A percentile compares a stretch with the other conserved stretches of the same genome.
Conservation (phyloP, 78 protist genomes). For the Dictyostelium citrinum region DNA sequence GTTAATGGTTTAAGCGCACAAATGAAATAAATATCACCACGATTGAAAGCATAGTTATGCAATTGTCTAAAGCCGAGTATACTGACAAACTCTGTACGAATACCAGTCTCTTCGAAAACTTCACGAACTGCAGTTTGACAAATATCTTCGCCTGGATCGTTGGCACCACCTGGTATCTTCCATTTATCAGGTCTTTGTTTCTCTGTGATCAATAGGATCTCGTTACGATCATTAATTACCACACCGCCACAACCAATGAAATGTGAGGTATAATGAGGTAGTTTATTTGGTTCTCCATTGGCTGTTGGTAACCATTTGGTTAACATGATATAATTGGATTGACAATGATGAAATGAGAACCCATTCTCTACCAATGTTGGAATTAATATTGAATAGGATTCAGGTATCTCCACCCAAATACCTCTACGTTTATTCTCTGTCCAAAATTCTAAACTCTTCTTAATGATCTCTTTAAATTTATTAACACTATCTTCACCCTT, state of each 20-base stretch:
- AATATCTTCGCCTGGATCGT: conserved; percentile 81
- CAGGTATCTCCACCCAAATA: conserved; percentile 66
- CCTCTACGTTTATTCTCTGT: conserved; percentile 72
- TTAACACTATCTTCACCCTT: not conserved
- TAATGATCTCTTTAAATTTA: not conserved
- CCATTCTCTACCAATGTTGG: conserved; percentile 16
- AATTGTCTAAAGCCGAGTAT: conserved; percentile 69
- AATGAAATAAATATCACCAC: conserved; percentile 59
- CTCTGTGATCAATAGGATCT: conserved; percentile 72
- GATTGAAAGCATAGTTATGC: conserved; percentile 63
- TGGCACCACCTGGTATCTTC: conserved; percentile 88
- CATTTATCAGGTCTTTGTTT: conserved; percentile 77
- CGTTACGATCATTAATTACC: conserved; percentile 74
- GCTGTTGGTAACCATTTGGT: conserved; percentile 67
- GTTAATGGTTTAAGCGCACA: conserved; percentile 47
- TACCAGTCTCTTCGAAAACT: conserved; percentile 87
- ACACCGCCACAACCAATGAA: conserved; percentile 82
- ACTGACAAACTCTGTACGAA: conserved; percentile 49
- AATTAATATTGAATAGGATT: conserved; percentile 33
- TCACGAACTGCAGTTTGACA: conserved; percentile 81
- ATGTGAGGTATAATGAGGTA: conserved; percentile 70
- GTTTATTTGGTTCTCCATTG: not conserved
- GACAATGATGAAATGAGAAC: conserved; percentile 78
- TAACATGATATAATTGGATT: conserved; percentile 58
- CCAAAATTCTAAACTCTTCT: conserved; percentile 48